Base-by-base conservation (phyloP, 139 green algal species). In the Protoeuglena noctilucae region DNA sequence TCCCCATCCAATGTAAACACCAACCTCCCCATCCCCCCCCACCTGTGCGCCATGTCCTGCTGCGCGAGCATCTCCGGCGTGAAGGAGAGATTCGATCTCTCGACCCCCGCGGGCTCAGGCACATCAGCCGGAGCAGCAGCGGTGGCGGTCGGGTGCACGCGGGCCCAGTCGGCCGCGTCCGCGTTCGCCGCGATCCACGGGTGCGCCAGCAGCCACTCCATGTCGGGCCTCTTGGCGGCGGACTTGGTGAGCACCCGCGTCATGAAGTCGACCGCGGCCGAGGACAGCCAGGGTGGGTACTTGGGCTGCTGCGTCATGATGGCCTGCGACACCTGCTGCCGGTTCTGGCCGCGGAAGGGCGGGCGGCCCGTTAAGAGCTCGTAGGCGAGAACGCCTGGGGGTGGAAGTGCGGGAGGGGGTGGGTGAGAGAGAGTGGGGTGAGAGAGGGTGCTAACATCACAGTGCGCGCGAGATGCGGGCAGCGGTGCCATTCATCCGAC, bases 321-420 rank as follows among this genome's bases (percentile, higher is more conserved):
- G 49, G 17, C 6, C 49, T 55, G 24, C 16, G 49, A 23, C 6
- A 28, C 31, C 4, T 30, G 21, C 17, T 55, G 24, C 5, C 22
- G 24, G 5, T 22, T 19, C 49, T 55, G 9, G 34, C 34, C 34
- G 34, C 34, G 24, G 49, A 55, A 55, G 17, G 49, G 49, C 17
- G 49, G 49, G 49, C 22, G n/a, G n/a, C 49, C 49, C 5, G 29
- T 29, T 14, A 55, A 12, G 24, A 55, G 49, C 49, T 55, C 49
- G 23, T 55, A 55, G 5, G 29, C 24, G 21, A 55, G 49, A 5
- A 55, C 49, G 49, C 49, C n/a, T n/a, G n/a, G n/a, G n/a, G n/a
- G n/a, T n/a, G n/a, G n/a, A n/a, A n/a, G n/a, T n/a, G n/a, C n/a
- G n/a, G n/a, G n/a, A n/a, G n/a, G n/a, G n/a, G n/a, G n/a, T n/a